Evolutionary conservation across 768 basidiomycete species (phyloP).

Genomic region (Crassisporium funariophilum): DNA sequence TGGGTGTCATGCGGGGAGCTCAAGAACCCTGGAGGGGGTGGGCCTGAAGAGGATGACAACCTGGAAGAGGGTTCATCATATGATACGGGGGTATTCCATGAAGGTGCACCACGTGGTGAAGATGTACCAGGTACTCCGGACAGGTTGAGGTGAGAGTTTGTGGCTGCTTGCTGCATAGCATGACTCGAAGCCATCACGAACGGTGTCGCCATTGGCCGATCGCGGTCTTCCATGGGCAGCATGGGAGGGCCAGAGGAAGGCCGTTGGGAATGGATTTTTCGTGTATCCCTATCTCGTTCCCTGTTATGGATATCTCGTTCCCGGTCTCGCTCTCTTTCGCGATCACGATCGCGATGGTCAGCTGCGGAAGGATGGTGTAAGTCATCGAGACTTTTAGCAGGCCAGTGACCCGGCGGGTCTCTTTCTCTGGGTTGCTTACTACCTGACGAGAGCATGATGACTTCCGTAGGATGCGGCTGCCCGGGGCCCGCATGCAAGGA

Average conservation of each 20-base stretch:
- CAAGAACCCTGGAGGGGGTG: constrained; percentile 33
- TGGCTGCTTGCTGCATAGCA: constrained; percentile 32
- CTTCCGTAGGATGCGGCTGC: constrained; percentile 49
- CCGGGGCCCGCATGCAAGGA: constrained; percentile 21
- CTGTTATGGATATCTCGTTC: too few relatives aligned
- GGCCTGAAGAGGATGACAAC: constrained; percentile 30
- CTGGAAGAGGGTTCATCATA: constrained; percentile 33
- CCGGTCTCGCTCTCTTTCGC: constrained; percentile 18
- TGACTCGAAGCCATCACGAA: constrained; percentile 56
- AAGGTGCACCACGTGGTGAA: constrained; percentile 34
- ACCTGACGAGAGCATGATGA: constrained; percentile 49
- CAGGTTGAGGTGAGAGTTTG: constrained; percentile 22
- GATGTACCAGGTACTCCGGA: constrained; percentile 18
- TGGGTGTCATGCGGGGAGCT: constrained; percentile 29
- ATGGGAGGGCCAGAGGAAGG: constrained; percentile 41
- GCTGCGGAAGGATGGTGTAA: constrained; percentile 17
- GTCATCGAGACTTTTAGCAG: constrained; percentile 24
- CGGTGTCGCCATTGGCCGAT: constrained; percentile 54
- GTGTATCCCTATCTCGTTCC: constrained; percentile 31
- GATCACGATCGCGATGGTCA: constrained; percentile 26
- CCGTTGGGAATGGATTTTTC: constrained; percentile 18
- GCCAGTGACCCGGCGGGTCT: constrained; percentile 18
- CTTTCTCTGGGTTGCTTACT: constrained; percentile 41
- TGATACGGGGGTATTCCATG: constrained; percentile 32
- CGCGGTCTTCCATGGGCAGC: constrained; percentile 44